Evolutionary conservation across 345 rosid genomes (phyloP).

Genomic region (Pugionium cornutum): DNA sequence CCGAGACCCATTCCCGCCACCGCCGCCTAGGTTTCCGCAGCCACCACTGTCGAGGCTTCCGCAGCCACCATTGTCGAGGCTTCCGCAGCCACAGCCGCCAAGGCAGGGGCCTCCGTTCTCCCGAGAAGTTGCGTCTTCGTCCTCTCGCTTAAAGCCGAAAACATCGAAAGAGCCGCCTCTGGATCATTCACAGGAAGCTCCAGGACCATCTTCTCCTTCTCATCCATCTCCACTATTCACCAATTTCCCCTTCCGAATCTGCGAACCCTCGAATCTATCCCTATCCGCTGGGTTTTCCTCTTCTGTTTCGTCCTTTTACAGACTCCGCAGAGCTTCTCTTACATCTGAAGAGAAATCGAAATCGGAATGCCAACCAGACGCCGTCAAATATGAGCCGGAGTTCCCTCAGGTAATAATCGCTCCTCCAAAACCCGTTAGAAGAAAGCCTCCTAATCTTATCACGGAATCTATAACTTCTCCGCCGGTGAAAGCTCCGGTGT

Average conservation of each 20-base stretch:
- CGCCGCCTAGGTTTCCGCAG: background rate
- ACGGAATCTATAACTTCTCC: constrained; percentile 39
- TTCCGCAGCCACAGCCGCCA: constrained; percentile 21
- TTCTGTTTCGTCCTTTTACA: constrained; percentile 61
- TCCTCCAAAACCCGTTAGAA: constrained; percentile 37
- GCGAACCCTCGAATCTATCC: constrained; percentile 40
- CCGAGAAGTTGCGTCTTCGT: constrained; percentile 27
- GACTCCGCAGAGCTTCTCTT: constrained; percentile 50
- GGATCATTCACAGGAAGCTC: constrained; percentile 24
- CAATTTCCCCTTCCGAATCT: constrained; percentile 61
- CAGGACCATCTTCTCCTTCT: constrained; percentile 23
- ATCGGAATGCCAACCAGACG: constrained; percentile 16
- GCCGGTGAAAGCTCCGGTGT: constrained; percentile 53
- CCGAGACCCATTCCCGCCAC: constrained; percentile 44
- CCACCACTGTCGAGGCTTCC: constrained; percentile 7
- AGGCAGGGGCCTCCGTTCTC: constrained; percentile 5
- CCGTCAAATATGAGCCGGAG: background rate
- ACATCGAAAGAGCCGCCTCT: constrained; percentile 35
- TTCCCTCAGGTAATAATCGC: constrained; percentile 15
- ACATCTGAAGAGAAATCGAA: constrained; percentile 29
- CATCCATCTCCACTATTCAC: constrained; percentile 41
- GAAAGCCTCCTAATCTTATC: constrained; percentile 64
- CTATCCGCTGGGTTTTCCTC: constrained; percentile 58
- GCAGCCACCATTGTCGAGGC: constrained; percentile 1
- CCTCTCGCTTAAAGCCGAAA: constrained; percentile 41